phyloP scores from a whole-genome alignment of 2,329 filamentous ascomycete species.

The Alternaria viburni region DNA sequence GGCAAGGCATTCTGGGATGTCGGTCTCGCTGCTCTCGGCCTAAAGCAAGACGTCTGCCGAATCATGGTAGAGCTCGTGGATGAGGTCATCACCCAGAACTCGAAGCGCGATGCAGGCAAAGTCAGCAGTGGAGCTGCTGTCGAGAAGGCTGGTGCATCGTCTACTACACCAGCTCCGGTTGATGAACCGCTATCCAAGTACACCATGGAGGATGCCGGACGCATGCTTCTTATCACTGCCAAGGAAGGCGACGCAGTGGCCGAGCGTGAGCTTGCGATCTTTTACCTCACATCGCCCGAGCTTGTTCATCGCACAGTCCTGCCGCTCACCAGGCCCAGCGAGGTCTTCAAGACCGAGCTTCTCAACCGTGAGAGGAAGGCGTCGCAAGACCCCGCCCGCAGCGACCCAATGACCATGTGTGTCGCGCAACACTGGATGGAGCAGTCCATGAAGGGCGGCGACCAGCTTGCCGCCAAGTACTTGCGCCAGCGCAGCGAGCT shows the following conservation, averaged over 20 bases:
- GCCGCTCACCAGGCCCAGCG: constrained; percentile 81
- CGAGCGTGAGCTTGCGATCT: constrained; percentile 89
- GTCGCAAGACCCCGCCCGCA: constrained; percentile 66
- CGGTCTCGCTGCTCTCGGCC: constrained; percentile 81
- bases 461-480: constrained; percentile 82
- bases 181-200: constrained; percentile 63
- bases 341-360: constrained; percentile 88
- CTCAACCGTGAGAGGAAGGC: constrained; percentile 69
- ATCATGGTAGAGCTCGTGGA: constrained; percentile 82
- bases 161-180: constrained; percentile 8
- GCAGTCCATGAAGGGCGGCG: constrained; percentile 82
- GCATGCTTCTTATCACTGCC: constrained; percentile 91
- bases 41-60: constrained; percentile 86
- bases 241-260: constrained; percentile 89
- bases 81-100: constrained; percentile 71
- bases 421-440: constrained; percentile 98
- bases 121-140: constrained; percentile 27
- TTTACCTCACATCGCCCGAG: constrained; percentile 92
- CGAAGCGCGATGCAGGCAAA: constrained; percentile 59
- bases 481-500: constrained; percentile 73
- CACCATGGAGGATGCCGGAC: constrained; percentile 79
- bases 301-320: constrained; percentile 79
- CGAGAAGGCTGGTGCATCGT: constrained; percentile 22
- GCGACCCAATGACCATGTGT: constrained; percentile 88
- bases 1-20: constrained; percentile 90